phyloP scores from a whole-genome alignment of 495 filamentous ascomycete genomes.

The Astrothelium macrocarpum region DNA sequence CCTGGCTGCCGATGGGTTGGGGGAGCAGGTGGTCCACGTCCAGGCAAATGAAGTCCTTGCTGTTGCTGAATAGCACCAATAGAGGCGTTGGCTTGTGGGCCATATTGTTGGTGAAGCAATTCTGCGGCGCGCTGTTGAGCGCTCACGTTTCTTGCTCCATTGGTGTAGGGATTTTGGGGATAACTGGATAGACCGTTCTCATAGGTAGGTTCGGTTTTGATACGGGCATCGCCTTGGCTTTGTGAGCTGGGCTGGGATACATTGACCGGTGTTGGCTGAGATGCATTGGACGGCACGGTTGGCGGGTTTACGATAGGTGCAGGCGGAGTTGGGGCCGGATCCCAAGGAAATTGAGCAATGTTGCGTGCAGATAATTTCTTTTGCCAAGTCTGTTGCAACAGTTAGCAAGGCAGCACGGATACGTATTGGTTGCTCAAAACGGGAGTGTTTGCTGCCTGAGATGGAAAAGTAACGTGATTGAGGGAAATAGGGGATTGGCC shows the following conservation, averaged over 20 bases:
- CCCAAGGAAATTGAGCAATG: constrained; percentile 90
- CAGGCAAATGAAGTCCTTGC: constrained; percentile 34
- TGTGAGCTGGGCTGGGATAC: constrained; percentile 10
- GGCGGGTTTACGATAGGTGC: constrained; percentile 39
- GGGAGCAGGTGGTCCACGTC: constrained; percentile 33
- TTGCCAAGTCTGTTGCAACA: constrained; percentile 72
- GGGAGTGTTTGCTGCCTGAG: constrained; percentile 3
- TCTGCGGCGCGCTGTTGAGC: constrained; percentile 59
- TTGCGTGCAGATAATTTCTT: constrained; percentile 70
- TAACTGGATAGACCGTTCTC: constrained; percentile 27
- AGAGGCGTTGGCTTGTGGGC: constrained; percentile 44
- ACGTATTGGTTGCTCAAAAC: neutral
- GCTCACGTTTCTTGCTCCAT: constrained; percentile 34
- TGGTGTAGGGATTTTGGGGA: constrained; percentile 33
- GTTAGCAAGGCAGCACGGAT: neutral
- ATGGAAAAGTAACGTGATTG: constrained; percentile 1
- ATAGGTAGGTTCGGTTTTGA: constrained; percentile 61
- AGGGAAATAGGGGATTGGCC: constrained; percentile 7
- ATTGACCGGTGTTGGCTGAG: constrained; percentile 8
- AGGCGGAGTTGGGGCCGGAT: constrained; percentile 54
- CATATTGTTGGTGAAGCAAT: constrained; percentile 60
- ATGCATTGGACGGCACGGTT: constrained; percentile 52
- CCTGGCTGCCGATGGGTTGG: constrained; percentile 34
- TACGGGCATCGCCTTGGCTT: constrained; percentile 39
- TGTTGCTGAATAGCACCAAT: constrained; percentile 18